Percentiles rank a stretch among this genome's conserved stretches.
phyloP scores from a whole-genome alignment of 1,284 basidiomycete genomes.

The Malassezia brasiliensis region DNA sequence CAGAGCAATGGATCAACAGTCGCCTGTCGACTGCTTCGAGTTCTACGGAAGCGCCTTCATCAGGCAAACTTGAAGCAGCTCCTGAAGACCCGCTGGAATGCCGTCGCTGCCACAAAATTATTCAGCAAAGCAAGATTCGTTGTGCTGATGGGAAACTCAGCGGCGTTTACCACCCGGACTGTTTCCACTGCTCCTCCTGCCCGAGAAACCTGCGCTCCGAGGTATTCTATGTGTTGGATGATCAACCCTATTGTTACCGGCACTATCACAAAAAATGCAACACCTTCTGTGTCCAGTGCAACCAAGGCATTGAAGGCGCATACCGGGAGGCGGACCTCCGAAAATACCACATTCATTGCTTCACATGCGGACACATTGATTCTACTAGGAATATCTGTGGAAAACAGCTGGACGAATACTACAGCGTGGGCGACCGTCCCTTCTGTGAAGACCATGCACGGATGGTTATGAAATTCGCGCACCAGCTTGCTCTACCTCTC shows the following conservation, averaged over 20 bases:
- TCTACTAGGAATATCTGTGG: neutral
- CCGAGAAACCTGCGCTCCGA: neutral
- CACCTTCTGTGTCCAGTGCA: conserved; percentile 1
- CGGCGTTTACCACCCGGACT: conserved; percentile 12
- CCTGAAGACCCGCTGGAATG: neutral
- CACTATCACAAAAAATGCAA: conserved; percentile 9
- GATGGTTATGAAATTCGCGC: neutral
- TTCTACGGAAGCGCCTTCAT: too few species aligned
- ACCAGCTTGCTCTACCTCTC: too few species aligned
- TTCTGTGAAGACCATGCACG: conserved; percentile 12
- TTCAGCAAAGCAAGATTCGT: conserved; percentile 1
- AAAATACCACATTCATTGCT: conserved; percentile 6
- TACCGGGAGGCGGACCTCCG: neutral
- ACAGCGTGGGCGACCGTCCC: neutral
- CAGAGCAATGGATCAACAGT: too few species aligned
- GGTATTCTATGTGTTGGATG: conserved; percentile 10
- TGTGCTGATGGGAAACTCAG: conserved; percentile 1
- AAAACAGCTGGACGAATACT: conserved; percentile 9
- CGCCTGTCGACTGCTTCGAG: too few species aligned
- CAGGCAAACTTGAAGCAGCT: too few species aligned
- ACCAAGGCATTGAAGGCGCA: conserved; percentile 5
- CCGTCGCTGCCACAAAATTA: neutral
- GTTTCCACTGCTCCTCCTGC: conserved; percentile 8
- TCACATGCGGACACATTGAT: conserved; percentile 2
- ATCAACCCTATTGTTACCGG: conserved; percentile 2